Evolutionary conservation across 2,329 filamentous ascomycete species (phyloP), one percentile per base, ranked within the genome.

Genomic region (Elsinoe batatas): DNA sequence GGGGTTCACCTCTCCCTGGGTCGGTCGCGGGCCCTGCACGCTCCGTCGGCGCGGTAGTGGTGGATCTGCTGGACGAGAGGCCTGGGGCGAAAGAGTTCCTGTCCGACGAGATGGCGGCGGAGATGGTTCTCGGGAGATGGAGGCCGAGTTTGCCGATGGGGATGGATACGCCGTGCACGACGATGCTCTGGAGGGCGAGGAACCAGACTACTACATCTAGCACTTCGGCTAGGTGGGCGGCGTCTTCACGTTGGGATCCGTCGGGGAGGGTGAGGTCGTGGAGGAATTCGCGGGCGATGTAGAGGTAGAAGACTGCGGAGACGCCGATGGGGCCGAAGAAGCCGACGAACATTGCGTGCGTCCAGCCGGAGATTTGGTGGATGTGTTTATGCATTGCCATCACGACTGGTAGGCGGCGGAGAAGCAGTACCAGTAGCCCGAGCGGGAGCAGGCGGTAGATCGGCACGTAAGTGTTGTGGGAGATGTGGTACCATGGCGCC

Each of bases 291-390:
- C 87, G 69, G 38, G 80, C 84, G 59, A 95, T 76, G 64, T 90
- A 94, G 5, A 96, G 77, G 66, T 96, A 95, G 67, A 95, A 96
- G 17, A 95, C 80, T 1, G 89, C 91, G 13, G 87, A 88, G 1
- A 95, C 90, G 2, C 91, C 90, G 56, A 96, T 91, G 0, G 91
- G 91, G 0, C 91, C 91, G 61, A 96, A 96, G 73, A 95, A 95
- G 0, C 91, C 91, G 6, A 93, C 87, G 64, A 95, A 95, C 0
- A 87, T 71, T 1, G 89, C 89, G 61, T 95, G 89, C 3, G 80
- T 79, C 30, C 79, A 69, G 38, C 85, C 77, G 57, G 89, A 80
- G 40, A 95, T 90, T 66, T 95, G 88, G 30, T 80, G 86, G 43
- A 95, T 91, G 58, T 79, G 78, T 62, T 79, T 85, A 66, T 91